phyloP scores from a whole-genome alignment of 192 early-diverging fungal genomes.

The Ramicandelaber brevisporus region DNA sequence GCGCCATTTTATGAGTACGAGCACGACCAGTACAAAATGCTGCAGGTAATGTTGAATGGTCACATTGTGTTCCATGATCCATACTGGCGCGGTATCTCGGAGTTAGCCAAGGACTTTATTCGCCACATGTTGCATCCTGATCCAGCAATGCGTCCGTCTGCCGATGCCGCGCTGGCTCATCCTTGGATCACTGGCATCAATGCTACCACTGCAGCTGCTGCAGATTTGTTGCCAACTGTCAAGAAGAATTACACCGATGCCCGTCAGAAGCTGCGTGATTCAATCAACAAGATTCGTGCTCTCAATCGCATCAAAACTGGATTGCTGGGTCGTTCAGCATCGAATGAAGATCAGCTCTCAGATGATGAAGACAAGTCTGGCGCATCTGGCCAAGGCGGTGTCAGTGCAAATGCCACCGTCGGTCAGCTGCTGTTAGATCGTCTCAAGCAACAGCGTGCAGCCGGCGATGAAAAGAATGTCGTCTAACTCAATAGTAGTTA shows the following conservation, averaged over 20 bases:
- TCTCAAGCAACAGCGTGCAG: no score
- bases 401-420: no score
- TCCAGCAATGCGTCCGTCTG: conserved; percentile 46
- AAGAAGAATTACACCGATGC: conserved; percentile 30
- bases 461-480: no score
- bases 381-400: no score
- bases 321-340: no score
- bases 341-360: no score
- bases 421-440: no score
- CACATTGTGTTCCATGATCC: conserved; percentile 42
- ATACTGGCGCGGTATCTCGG: conserved; percentile 63
- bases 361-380: no score
- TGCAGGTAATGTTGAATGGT: conserved; percentile 30
- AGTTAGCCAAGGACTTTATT: conserved; percentile 48
- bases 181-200: conserved; percentile 51
- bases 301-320: conserved; percentile 10
- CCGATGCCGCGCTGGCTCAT: conserved; percentile 55
- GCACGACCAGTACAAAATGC: conserved; percentile 24
- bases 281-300: conserved; percentile 17
- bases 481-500: no score
- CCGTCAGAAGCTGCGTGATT: conserved; percentile 14
- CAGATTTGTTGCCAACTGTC: conserved; percentile 69
- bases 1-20: conserved; percentile 36
- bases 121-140: conserved; percentile 35
- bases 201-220: conserved; percentile 23